These are phyloP conservation scores for Tausonia pullulans DNA, from an alignment of 1,284 basidiomycete genomes.

Conservation along the genomic window DNA sequence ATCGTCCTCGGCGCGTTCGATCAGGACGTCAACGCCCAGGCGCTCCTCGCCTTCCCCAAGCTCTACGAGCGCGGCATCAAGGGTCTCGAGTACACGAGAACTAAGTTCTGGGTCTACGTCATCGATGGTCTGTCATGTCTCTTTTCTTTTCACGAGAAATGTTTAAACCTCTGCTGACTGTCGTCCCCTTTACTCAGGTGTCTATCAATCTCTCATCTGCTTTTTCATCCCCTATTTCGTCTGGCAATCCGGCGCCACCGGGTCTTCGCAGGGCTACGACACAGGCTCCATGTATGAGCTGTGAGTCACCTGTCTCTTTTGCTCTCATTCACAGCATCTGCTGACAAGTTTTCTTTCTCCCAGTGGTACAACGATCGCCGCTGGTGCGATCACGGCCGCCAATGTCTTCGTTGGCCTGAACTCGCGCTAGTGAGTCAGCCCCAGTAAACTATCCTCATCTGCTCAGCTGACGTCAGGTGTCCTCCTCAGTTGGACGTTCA, in stretches of 20 bases:
- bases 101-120: constrained; percentile 93
- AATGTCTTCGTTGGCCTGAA: constrained; percentile 82
- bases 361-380: constrained; percentile 73
- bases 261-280: constrained; percentile 59
- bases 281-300: constrained; percentile 75
- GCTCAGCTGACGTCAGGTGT: too few relatives aligned
- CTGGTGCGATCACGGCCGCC: constrained; percentile 73
- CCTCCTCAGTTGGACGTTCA: constrained; percentile 62
- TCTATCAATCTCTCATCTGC: constrained; percentile 48
- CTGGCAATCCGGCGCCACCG: constrained; percentile 50
- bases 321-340: background rate
- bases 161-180: background rate
- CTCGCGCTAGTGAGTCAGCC: constrained; percentile 62
- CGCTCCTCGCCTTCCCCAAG: constrained; percentile 81
- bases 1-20: constrained; percentile 87
- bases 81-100: constrained; percentile 81
- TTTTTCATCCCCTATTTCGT: constrained; percentile 81
- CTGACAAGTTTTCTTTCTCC: background rate
- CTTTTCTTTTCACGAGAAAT: background rate
- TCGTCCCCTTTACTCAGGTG: background rate
- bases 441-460: too few relatives aligned
- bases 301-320: background rate
- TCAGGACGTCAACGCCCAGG: constrained; percentile 86
- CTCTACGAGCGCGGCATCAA: constrained; percentile 87
- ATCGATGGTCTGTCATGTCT: constrained; percentile 50